Base-by-base conservation (phyloP, 73 alveolate genomes). In the Tetrahymena elliotti region DNA sequence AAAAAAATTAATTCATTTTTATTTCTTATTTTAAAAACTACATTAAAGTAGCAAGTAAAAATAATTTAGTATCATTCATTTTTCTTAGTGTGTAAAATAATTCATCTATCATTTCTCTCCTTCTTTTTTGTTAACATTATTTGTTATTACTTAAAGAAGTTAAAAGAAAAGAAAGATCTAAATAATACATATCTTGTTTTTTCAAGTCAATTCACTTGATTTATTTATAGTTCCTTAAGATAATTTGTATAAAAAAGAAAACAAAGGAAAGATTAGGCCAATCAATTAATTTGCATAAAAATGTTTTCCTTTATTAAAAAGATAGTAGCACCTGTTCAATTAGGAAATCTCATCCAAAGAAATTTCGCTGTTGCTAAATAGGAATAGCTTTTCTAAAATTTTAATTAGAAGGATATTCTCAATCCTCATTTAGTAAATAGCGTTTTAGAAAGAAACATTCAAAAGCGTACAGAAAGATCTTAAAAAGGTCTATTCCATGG, bases 401-500 rank as follows among this genome's bases (percentile, higher is more conserved):
- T 68, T 11, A 68, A n/a, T 27, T 27, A 68, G 88, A 68, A 68
- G 88, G 88, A 68, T 7, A 68, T 68, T 31, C 36, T 68, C 38
- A 68, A 68, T 16, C 39, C 88, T 68, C 88, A 68, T 68, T 68
- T 68, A 68, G 88, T 68, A 16, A 68, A 68, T 68, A 68, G 88
- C 36, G 88, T 68, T 9, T 68, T 68, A 68, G 88, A 68, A 68
- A 68, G 88, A 68, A n/a, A 68, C n/a, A 94, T 94, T 39, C 95
- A 82, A 39, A 94, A 94, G 93, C 92, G 93, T 31, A 94, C 96
- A 27, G 93, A 84, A n/a, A 94, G 82, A 92, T 84, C 95, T 94
- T 53, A 94, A 88, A 84, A 52, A 84, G 94, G 96, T 35, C 93
- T 94, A 22, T 84, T 94, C 88, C 96, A 94, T 84, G 96, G 96